A percentile compares a stretch with the other conserved stretches of the same genome.
phyloP scores from a whole-genome alignment of 202 grass and related monocot genomes.

The Brachypodium distachyon region DNA sequence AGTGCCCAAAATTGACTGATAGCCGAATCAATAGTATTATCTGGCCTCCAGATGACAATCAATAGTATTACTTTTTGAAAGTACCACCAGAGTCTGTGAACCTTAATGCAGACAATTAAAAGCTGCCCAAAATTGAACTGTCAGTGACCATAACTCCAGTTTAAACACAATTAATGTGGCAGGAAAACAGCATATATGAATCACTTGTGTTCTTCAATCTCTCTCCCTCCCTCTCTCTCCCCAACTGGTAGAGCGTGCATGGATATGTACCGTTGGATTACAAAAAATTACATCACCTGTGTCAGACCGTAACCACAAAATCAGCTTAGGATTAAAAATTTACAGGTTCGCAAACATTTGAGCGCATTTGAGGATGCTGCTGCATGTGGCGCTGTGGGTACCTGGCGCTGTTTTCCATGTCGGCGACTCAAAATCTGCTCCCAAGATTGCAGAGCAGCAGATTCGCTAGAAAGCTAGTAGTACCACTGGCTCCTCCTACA shows the following conservation, averaged over 20 bases:
- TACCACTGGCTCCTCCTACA: neutral
- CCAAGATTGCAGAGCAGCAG: constrained; percentile 8
- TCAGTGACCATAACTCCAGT: neutral
- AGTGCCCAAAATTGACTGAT: too few relatives aligned
- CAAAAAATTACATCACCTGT: neutral
- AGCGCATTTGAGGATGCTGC: neutral
- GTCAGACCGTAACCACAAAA: neutral
- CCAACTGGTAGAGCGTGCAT: neutral
- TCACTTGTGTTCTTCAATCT: neutral
- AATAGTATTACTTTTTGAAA: too few relatives aligned
- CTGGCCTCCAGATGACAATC: too few relatives aligned
- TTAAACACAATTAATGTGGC: neutral
- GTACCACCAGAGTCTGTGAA: too few relatives aligned
- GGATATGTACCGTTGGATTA: neutral
- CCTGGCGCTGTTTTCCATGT: neutral
- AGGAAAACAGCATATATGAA: neutral
- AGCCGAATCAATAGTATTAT: too few relatives aligned
- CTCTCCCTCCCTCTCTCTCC: too few relatives aligned
- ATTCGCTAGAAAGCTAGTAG: neutral
- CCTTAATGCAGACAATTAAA: constrained; percentile 7
- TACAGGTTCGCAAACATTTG: constrained; percentile 11
- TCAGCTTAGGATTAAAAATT: neutral
- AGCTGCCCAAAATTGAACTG: neutral
- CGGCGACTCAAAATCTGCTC: constrained; percentile 1
- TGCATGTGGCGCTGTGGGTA: neutral